phyloP scores from a whole-genome alignment of 192 early-diverging fungal genomes.

The Entomortierella parvispora region DNA sequence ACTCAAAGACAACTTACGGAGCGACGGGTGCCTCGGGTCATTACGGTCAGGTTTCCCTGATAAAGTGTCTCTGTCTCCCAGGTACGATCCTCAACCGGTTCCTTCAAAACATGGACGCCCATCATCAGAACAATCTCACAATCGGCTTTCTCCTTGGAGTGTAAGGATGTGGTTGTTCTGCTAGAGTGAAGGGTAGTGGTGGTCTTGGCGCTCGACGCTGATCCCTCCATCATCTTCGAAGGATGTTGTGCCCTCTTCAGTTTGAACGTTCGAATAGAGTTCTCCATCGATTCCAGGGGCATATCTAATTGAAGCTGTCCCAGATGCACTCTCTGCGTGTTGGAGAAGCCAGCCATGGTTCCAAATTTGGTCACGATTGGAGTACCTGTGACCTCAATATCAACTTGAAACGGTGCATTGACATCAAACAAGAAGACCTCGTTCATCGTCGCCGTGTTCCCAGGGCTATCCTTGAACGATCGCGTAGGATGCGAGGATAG shows the following conservation, averaged over 20 bases:
- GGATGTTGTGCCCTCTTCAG: not conserved
- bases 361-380: constrained; percentile 44
- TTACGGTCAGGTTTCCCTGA: constrained; percentile 31
- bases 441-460: constrained; percentile 46
- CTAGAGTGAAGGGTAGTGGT: not conserved
- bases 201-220: not conserved
- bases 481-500: constrained; percentile 38
- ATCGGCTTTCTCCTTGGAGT: constrained; percentile 29
- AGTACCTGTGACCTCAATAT: constrained; percentile 36
- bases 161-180: constrained; percentile 7
- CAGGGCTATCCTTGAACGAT: constrained; percentile 46
- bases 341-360: constrained; percentile 45
- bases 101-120: constrained; percentile 36
- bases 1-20: constrained; percentile 8
- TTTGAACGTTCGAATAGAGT: constrained; percentile 39
- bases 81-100: constrained; percentile 38
- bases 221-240: not conserved
- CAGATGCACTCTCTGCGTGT: constrained; percentile 28
- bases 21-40: constrained; percentile 33
- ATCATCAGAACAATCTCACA: constrained; percentile 50
- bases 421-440: constrained; percentile 49
- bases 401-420: constrained; percentile 34
- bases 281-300: constrained; percentile 18
- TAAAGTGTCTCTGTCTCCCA: constrained; percentile 38
- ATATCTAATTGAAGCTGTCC: constrained; percentile 18